These are phyloP conservation scores for Colletotrichum sp. DNA, from an alignment of 2,329 filamentous ascomycete genomes.

Conservation along the genomic window DNA sequence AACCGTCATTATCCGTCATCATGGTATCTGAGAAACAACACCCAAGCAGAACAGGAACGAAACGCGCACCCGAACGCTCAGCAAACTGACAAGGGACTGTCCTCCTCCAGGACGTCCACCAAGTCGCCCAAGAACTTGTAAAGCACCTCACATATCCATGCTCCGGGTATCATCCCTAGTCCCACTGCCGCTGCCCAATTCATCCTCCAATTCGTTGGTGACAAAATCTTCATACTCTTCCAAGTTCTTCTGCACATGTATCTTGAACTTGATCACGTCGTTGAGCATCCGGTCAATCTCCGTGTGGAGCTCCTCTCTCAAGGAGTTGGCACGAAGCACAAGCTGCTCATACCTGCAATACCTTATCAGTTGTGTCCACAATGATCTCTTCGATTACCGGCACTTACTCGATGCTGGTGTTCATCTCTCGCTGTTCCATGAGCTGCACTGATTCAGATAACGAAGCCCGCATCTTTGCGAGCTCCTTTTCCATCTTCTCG, in stretches of 20 bases:
- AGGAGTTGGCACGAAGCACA: conserved; percentile 78
- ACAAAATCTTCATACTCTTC: conserved; percentile 96
- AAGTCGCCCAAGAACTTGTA: conserved; percentile 11
- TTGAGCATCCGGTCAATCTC: conserved; percentile 96
- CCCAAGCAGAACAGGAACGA: not conserved
- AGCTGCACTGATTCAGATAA: conserved; percentile 87
- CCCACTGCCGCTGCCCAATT: conserved; percentile 70
- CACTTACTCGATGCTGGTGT: conserved; percentile 89
- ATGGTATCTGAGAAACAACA: conserved; percentile 17
- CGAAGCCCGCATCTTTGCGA: conserved; percentile 88
- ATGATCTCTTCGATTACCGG: not conserved
- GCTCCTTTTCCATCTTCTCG: conserved; percentile 97
- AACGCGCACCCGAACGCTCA: conserved; percentile 4
- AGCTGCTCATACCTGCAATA: conserved; percentile 81
- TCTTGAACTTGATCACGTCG: conserved; percentile 98
- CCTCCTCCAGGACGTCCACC: conserved; percentile 4
- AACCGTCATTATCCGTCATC: conserved; percentile 17
- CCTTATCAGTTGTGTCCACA: not conserved
- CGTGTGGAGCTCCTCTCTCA: conserved; percentile 97
- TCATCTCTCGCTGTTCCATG: conserved; percentile 95
- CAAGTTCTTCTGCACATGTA: conserved; percentile 90
- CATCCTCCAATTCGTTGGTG: conserved; percentile 88
- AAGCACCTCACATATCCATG: conserved; percentile 46
- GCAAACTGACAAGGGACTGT: not conserved
- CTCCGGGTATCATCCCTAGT: conserved; percentile 56